Percentiles rank a stretch among this genome's conserved stretches.
These are phyloP conservation scores for Amphichorda felina DNA, from an alignment of 2,329 filamentous ascomycete species.

Conservation along the genomic window DNA sequence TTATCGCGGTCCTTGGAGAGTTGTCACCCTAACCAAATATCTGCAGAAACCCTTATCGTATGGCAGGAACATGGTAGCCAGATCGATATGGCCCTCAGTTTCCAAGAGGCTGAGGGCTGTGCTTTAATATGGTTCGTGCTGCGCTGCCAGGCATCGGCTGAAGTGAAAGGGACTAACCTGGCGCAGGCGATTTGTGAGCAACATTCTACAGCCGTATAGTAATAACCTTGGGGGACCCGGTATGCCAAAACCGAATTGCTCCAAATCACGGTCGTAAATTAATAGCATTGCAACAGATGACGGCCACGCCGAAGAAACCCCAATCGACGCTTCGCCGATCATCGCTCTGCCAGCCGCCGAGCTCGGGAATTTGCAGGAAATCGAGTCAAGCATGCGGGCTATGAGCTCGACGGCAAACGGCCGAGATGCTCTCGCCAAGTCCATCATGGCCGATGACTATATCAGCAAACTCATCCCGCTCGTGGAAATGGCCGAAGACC, in stretches of 20 bases:
- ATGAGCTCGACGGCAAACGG: slow-evolving; percentile 64
- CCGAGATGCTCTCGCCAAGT: slow-evolving; percentile 78
- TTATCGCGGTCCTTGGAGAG: slow-evolving; percentile 1
- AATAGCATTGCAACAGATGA: slow-evolving; percentile 47
- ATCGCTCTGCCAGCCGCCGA: slow-evolving; percentile 70
- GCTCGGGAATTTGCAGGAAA: slow-evolving; percentile 70
- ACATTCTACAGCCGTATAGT: slow-evolving; percentile 65
- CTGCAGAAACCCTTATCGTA: slow-evolving; percentile 84
- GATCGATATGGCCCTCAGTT: slow-evolving; percentile 94
- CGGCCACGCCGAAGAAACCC: slow-evolving; percentile 72
- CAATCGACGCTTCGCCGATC: slow-evolving; percentile 59
- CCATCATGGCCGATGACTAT: slow-evolving; percentile 75
- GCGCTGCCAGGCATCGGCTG: slow-evolving; percentile 6
- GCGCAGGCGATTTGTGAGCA: slow-evolving; percentile 78
- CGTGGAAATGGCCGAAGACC: slow-evolving; percentile 79
- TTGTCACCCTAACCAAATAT: slow-evolving; percentile 12
- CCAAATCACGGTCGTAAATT: not conserved
- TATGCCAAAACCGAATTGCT: slow-evolving; percentile 24
- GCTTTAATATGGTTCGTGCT: slow-evolving; percentile 68
- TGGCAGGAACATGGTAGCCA: slow-evolving; percentile 83
- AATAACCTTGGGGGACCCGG: slow-evolving; percentile 48
- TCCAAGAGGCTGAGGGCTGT: slow-evolving; percentile 94
- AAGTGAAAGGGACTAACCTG: slow-evolving; percentile 5
- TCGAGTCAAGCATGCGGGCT: slow-evolving; percentile 73
- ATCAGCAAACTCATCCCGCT: slow-evolving; percentile 77